A percentile compares a stretch with the other conserved stretches of the same genome.
Conservation (phyloP, 2,329 filamentous ascomycete genomes). For the Monosporascus sp. region DNA sequence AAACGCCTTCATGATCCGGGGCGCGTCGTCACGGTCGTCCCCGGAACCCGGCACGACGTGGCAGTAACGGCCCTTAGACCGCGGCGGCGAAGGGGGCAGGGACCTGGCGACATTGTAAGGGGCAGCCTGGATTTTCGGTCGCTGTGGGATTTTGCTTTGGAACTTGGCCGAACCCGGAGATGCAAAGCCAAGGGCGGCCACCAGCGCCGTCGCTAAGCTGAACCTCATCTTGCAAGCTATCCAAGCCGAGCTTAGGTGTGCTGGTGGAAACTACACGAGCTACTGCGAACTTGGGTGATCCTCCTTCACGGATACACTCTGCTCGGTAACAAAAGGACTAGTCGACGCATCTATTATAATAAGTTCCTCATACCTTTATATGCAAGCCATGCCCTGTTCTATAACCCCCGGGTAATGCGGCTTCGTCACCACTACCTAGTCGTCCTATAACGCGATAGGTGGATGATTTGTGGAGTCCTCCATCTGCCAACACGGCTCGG, state of each 20-base stretch:
- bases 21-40: constrained; percentile 17
- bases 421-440: not conserved
- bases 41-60: constrained; percentile 9
- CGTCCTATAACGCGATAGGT: not conserved
- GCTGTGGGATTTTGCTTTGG: constrained; percentile 5
- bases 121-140: constrained; percentile 9
- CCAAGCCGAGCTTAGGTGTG: not conserved
- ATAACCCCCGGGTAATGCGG: not conserved
- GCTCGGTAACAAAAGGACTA: no score
- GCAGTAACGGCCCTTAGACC: constrained; percentile 10
- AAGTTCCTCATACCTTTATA: not conserved
- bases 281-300: not conserved
- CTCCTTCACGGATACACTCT: not conserved
- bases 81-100: constrained; percentile 8
- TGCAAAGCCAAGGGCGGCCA: not conserved
- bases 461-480: not conserved
- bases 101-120: constrained; percentile 8
- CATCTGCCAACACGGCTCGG: not conserved
- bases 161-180: constrained; percentile 1
- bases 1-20: constrained; percentile 47
- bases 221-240: not conserved
- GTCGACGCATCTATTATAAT: not conserved
- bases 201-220: not conserved
- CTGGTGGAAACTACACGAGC: not conserved
- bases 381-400: not conserved